Percentiles rank a stretch among this genome's conserved stretches.
These are phyloP conservation scores for Karstenula rhodostoma DNA, from an alignment of 2,329 filamentous ascomycete species.

Conservation along the genomic window DNA sequence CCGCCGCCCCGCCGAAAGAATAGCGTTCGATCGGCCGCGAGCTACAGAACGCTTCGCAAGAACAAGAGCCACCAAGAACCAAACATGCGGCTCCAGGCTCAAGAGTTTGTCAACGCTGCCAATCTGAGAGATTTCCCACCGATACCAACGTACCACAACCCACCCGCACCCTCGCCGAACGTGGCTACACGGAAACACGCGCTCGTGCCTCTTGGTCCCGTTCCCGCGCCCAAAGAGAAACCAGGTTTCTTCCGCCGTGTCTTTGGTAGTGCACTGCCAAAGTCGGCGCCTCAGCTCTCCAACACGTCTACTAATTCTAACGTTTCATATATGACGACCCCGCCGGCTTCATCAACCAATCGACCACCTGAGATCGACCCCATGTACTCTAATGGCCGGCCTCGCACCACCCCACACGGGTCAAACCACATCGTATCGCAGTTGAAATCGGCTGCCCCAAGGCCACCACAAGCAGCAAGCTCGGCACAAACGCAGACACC, in stretches of 20 bases:
- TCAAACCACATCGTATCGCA: conserved; percentile 57
- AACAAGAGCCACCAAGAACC: conserved; percentile 53
- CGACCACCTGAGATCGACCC: conserved; percentile 39
- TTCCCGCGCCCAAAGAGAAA: conserved; percentile 63
- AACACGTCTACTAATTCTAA: conserved; percentile 26
- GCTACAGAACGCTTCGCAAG: conserved; percentile 51
- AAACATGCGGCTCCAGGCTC: conserved; percentile 56
- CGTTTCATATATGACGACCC: conserved; percentile 26
- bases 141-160: conserved; percentile 56
- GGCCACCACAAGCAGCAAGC: conserved; percentile 35
- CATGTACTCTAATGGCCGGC: conserved; percentile 42
- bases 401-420: conserved; percentile 51
- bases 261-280: conserved; percentile 74
- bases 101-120: conserved; percentile 58
- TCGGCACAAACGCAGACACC: conserved; percentile 34
- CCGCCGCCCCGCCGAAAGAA: conserved; percentile 62
- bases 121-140: conserved; percentile 53
- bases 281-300: conserved; percentile 53
- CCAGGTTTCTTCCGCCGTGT: conserved; percentile 93
- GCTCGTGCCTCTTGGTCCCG: conserved; percentile 50
- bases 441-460: conserved; percentile 53
- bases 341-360: conserved; percentile 28
- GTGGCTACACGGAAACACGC: conserved; percentile 59
- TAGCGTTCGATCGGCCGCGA: conserved; percentile 66
- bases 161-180: conserved; percentile 62